Evolutionary conservation across 495 filamentous ascomycete genomes (phyloP).

Genomic region (Lepraria neglecta): DNA sequence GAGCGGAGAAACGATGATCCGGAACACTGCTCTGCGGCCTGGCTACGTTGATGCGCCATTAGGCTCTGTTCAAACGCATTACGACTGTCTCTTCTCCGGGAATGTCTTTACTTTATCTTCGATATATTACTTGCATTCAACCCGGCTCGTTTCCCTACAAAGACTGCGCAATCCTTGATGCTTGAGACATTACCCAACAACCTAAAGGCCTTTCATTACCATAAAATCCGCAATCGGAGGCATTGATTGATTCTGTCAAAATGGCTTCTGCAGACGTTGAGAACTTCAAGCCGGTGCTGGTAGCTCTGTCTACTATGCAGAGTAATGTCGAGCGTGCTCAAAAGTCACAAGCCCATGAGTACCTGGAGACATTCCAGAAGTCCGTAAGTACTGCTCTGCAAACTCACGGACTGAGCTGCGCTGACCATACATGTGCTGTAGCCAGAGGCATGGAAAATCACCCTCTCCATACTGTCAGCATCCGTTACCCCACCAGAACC

Average conservation of each 20-base stretch:
- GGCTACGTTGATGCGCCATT: not conserved
- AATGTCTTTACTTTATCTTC: not conserved
- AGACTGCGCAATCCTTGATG: not conserved
- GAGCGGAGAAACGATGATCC: constrained; percentile 7
- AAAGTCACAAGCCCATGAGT: constrained; percentile 85
- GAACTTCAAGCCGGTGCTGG: constrained; percentile 77
- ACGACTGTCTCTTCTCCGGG: not conserved
- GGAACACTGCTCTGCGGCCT: not conserved
- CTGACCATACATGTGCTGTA: constrained; percentile 32
- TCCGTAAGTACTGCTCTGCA: constrained; percentile 57
- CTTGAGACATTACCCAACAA: not conserved
- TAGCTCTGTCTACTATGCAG: constrained; percentile 85
- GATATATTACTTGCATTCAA: not conserved
- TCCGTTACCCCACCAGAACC: constrained; percentile 65
- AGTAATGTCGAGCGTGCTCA: constrained; percentile 71
- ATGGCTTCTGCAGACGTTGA: constrained; percentile 63
- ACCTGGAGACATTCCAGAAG: constrained; percentile 94
- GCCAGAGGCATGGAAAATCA: constrained; percentile 85
- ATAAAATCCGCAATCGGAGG: not conserved
- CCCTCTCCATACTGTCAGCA: constrained; percentile 76
- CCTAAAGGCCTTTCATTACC: not conserved
- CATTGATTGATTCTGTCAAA: constrained; percentile 25
- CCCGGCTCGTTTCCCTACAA: not conserved
- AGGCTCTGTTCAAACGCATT: not conserved
- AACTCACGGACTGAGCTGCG: not conserved